phyloP scores from a whole-genome alignment of 2,329 filamentous ascomycete genomes.

The Chalaropsis thielavioides region DNA sequence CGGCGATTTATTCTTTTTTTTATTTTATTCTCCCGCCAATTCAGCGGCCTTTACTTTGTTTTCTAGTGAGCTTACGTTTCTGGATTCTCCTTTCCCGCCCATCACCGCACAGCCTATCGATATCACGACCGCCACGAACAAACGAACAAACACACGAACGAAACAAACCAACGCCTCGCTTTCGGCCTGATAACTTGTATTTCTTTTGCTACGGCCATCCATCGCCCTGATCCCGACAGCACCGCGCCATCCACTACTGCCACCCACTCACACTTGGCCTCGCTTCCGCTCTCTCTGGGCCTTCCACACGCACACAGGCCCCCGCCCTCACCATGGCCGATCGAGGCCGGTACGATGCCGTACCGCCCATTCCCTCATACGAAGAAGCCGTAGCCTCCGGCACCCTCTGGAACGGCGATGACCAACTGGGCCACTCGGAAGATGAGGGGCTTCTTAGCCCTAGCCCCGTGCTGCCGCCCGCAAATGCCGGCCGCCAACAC shows the following conservation, averaged over 20 bases:
- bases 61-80: background rate
- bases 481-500: constrained; percentile 29
- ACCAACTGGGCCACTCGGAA: constrained; percentile 31
- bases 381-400: constrained; percentile 21
- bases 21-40: background rate
- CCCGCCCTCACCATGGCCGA: constrained; percentile 11
- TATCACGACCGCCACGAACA: background rate
- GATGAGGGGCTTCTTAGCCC: constrained; percentile 58
- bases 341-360: constrained; percentile 20
- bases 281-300: background rate
- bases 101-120: background rate
- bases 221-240: background rate
- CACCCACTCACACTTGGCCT: background rate
- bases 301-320: background rate
- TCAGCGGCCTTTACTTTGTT: background rate
- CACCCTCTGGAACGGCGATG: constrained; percentile 12
- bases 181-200: background rate
- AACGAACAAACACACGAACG: background rate
- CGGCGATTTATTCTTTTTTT: background rate
- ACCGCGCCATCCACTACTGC: background rate
- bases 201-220: background rate
- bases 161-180: too few relatives aligned
- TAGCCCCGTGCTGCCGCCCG: constrained; percentile 25
- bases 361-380: constrained; percentile 21
- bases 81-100: background rate